Evolutionary conservation across 2,329 filamentous ascomycete species (phyloP), one percentile per base, ranked within the genome.

Genomic region (Lachnellula arida): DNA sequence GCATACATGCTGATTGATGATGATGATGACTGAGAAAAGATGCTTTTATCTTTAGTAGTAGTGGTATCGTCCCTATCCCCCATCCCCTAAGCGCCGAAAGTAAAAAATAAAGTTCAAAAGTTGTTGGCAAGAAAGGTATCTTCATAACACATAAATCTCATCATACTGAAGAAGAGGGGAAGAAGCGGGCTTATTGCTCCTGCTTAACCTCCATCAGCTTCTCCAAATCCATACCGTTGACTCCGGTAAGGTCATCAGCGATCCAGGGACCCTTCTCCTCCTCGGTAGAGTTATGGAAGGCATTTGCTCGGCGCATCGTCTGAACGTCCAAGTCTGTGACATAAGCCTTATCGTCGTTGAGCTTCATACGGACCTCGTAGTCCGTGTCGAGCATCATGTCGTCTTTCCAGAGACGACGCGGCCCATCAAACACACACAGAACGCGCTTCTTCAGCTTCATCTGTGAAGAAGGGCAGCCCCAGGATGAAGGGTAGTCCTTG

Each of bases 391-490:
- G 85, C 91, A 97, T 96, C 91, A 97, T 94, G 74, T 99, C 94
- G 70, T 99, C 94, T 77, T 97, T 97, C 82, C 89, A 94, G 49
- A 99, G 80, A 43, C 93, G 86, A 52, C 92, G 85, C 15, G 81
- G 81, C 0, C 94, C 94, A 68, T 97, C 91, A 67, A 95, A 99
- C 19, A 96, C 89, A 61, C 91, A 91, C 67, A 97, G 80, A 54
- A 97, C 91, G 28, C 94, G 89, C 82, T 97, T 97, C 84, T 95
- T 97, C 84, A 96, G 95, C 70, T 89, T 95, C 90, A 97, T 96
- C 77, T 94, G 91, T 67, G 90, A 88, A 67, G 89, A 86, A 60
- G 92, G 84, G 67, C 92, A 94, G 51, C 94, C 93, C 94, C 94
- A 99, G 1, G 89, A 92, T 0, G 89, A 85, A 12, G 94, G 94